Evolutionary conservation across 1,284 basidiomycete species (phyloP).

Genomic region (Sporisorium sorghi): DNA sequence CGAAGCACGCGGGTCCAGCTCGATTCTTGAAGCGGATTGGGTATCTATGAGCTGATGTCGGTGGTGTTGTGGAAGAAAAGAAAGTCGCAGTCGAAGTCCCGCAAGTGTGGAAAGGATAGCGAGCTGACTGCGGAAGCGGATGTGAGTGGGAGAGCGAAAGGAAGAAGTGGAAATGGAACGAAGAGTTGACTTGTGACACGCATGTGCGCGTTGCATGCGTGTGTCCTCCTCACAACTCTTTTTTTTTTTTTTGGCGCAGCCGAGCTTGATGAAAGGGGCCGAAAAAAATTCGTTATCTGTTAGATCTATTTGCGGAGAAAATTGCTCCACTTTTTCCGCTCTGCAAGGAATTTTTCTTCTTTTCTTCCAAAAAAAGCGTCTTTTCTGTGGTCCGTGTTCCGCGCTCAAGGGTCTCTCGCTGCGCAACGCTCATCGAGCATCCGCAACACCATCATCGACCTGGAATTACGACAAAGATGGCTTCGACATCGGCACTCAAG

Average conservation of each 20-base stretch:
- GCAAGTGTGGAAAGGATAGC: too few relatives aligned
- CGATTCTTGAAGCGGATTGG: neutral
- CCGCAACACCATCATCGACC: slow-evolving; percentile 2
- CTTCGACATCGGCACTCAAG: slow-evolving; percentile 13
- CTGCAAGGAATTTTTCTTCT: slow-evolving; percentile 5
- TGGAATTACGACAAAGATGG: slow-evolving; percentile 18
- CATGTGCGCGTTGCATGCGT: slow-evolving; percentile 7
- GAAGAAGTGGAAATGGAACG: neutral
- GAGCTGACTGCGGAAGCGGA: neutral
- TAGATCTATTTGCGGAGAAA: neutral
- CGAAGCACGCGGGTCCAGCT: neutral
- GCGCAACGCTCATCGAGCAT: neutral
- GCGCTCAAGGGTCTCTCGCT: neutral
- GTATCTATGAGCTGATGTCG: neutral
- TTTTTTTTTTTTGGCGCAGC: neutral
- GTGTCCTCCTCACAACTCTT: slow-evolving; percentile 4
- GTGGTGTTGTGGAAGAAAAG: neutral
- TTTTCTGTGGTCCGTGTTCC: slow-evolving; percentile 14
- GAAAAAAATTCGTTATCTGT: neutral
- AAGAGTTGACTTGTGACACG: slow-evolving; percentile 1
- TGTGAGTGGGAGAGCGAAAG: neutral
- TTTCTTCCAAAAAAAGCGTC: slow-evolving; percentile 1
- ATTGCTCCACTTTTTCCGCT: slow-evolving; percentile 25
- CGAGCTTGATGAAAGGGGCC: neutral
- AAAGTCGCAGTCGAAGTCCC: too few relatives aligned